Evolutionary conservation across 352 stramenopile species (phyloP), one percentile per base, ranked within the genome.

Genomic region (Phytophthora ramorum): DNA sequence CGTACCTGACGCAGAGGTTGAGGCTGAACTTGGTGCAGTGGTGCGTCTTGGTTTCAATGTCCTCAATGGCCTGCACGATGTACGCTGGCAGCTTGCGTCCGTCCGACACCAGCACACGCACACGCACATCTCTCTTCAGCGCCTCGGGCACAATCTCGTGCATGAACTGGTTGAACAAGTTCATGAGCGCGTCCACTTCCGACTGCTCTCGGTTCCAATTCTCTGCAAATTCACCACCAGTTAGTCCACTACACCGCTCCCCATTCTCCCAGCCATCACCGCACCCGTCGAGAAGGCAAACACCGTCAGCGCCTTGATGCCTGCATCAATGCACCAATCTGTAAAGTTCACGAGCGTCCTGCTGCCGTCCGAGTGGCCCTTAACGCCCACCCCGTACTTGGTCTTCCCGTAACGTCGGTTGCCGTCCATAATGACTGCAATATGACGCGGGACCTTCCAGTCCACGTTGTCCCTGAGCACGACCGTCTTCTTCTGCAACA

Each of bases 351-450:
- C 93, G 16, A 99, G 81, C 62, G 94, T 98, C 77, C 91, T 95
- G 59, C 93, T 98, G 38, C 97, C 97, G 63, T 98, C 96, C 68
- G 90, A 93, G 71, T 99, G 97, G 46, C 97, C 97, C 70, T 81
- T 75, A 34, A 95, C 73, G 0, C 84, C 80, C 0, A 77, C 65
- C 22, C 89, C 89, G 60, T 95, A 95, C 37, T 84, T 92, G 16
- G 62, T 78, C 58, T 93, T 95, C 4, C 96, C 95, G 78, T 97
- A 99, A 52, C 97, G 91, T 32, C 94, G 90, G 69, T 99, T 99
- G 37, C 97, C 97, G 64, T 99, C 97, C 82, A 98, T 98, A 64
- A 99, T 98, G 50, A 99, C 91, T 0, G 95, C 97, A 17, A 99
- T 89, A 56, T 99, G 97, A 9, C 78, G 70, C 1, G 87, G 87